These are phyloP conservation scores for Chrysanthemum seticuspe DNA, from an alignment of 129 eudicot genomes.

Conservation along the genomic window DNA sequence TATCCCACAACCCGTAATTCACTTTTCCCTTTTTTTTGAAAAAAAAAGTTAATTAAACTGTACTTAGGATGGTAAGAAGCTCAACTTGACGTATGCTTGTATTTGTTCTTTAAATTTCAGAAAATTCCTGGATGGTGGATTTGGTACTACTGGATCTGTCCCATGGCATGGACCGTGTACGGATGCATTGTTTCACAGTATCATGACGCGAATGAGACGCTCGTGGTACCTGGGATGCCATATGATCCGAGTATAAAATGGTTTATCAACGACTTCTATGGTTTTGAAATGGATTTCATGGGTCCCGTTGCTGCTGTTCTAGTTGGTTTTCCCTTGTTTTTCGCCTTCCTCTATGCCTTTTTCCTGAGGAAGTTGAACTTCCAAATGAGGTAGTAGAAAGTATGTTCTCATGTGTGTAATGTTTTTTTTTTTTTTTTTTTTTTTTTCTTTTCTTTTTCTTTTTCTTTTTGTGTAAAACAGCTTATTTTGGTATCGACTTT, in stretches of 20 bases:
- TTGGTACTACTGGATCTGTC: slow-evolving; percentile 84
- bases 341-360: slow-evolving; percentile 60
- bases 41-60: too few species aligned
- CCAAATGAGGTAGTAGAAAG: slow-evolving; percentile 53
- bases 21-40: too few species aligned
- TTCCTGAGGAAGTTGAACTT: slow-evolving; percentile 67
- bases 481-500: too few species aligned
- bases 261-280: slow-evolving; percentile 49
- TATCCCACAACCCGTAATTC: slow-evolving; percentile 72
- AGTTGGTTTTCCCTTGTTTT: slow-evolving; percentile 58
- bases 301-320: slow-evolving; percentile 72
- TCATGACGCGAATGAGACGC: slow-evolving; percentile 44
- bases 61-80: not conserved
- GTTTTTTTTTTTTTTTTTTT: not conserved
- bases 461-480: not conserved
- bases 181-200: slow-evolving; percentile 68
- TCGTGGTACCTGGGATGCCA: slow-evolving; percentile 44
- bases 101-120: slow-evolving; percentile 29
- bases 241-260: slow-evolving; percentile 34
- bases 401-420: slow-evolving; percentile 11
- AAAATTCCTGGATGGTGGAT: slow-evolving; percentile 85
- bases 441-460: slow-evolving; percentile 3
- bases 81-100: not conserved
- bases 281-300: slow-evolving; percentile 62
- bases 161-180: slow-evolving; percentile 81